Conservation (phyloP, 1,284 basidiomycete species). For the Agroathelia rolfsii region DNA sequence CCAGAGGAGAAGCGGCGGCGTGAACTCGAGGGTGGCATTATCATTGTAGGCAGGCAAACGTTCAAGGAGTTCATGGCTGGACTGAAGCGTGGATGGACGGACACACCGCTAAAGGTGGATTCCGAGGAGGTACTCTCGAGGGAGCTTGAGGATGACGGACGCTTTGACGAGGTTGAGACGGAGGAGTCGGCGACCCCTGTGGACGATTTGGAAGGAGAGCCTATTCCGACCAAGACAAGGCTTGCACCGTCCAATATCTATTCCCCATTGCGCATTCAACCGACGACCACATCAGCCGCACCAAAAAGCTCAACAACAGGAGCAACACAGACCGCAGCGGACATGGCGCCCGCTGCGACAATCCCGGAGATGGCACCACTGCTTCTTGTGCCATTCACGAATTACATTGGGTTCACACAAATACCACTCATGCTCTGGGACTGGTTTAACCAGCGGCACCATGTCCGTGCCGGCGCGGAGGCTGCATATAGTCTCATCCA, state of each 20-base stretch:
- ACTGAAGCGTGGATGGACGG: constrained; percentile 79
- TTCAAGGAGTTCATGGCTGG: constrained; percentile 94
- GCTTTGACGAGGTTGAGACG: constrained; percentile 62
- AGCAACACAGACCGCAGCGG: constrained; percentile 20
- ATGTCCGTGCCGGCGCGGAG: constrained; percentile 73
- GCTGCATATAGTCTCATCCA: constrained; percentile 72
- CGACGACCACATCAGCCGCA: constrained; percentile 16
- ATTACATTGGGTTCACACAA: constrained; percentile 80
- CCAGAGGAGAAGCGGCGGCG: constrained; percentile 47
- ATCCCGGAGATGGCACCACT: constrained; percentile 79
- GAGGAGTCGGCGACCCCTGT: constrained; percentile 12
- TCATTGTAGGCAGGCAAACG: constrained; percentile 85
- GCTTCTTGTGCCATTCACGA: constrained; percentile 80
- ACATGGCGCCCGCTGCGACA: constrained; percentile 34
- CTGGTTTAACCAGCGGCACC: constrained; percentile 86
- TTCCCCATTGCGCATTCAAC: constrained; percentile 29
- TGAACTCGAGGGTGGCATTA: constrained; percentile 72
- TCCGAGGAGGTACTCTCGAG: constrained; percentile 68
- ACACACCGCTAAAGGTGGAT: constrained; percentile 60
- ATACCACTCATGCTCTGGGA: constrained; percentile 86
- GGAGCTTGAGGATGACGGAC: constrained; percentile 61
- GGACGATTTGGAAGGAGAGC: constrained; percentile 24
- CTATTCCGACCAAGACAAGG: constrained; percentile 29
- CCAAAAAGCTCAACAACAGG: constrained; percentile 14
- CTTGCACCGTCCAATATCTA: constrained; percentile 31